Conservation (phyloP, 1,284 basidiomycete species). For the Trichosporon sp. region DNA sequence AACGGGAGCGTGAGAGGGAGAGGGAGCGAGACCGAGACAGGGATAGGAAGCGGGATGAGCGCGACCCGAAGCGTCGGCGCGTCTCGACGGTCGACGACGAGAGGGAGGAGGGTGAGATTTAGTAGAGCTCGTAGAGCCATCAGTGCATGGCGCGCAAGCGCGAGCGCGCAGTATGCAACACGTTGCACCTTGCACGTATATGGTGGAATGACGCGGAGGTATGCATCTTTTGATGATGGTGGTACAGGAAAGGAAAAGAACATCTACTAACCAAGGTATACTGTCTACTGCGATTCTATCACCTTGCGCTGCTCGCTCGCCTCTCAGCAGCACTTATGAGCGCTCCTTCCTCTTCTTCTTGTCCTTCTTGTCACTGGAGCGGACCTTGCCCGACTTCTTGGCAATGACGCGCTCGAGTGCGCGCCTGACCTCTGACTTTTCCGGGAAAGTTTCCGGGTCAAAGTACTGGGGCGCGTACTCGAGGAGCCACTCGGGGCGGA, state of each 20-base stretch:
- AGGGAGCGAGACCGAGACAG: conserved; percentile 16
- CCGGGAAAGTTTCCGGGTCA: conserved; percentile 41
- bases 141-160: too few species aligned
- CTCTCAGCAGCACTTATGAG: conserved; percentile 7
- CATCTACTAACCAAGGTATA: neutral
- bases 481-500: conserved; percentile 83
- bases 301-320: neutral
- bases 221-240: neutral
- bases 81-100: conserved; percentile 12
- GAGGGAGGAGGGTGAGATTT: conserved; percentile 21
- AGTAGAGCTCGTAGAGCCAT: neutral
- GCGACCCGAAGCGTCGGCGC: conserved; percentile 22
- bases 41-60: conserved; percentile 20
- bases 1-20: conserved; percentile 21
- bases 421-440: conserved; percentile 37
- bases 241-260: neutral
- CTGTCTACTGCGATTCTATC: neutral
- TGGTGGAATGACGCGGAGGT: conserved; percentile 1
- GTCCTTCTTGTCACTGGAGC: conserved; percentile 10
- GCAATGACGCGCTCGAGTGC: conserved; percentile 39
- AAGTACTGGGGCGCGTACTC: conserved; percentile 76
- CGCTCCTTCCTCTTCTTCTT: conserved; percentile 36
- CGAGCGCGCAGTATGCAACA: conserved; percentile 11
- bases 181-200: too few species aligned
- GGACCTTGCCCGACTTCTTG: conserved; percentile 23